Base-by-base conservation (phyloP, 148 eudicot genomes). In the Pharnaceum exiguum region DNA sequence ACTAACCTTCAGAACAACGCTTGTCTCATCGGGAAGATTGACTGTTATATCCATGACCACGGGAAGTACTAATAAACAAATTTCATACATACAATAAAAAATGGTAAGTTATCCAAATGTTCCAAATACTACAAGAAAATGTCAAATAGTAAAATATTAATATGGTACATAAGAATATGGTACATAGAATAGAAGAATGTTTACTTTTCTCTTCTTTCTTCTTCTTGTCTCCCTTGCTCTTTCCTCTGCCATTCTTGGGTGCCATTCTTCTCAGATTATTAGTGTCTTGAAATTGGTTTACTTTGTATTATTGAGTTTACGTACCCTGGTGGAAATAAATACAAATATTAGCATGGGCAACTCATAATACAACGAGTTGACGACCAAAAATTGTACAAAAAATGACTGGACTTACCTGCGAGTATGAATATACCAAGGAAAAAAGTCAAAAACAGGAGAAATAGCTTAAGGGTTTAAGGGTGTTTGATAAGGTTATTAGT, bases 201-300 rank as follows among this genome's bases (percentile, higher is more conserved):
- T 30, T 82, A 94, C 99, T 88, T 73, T 94, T 94, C 42, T 89
- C 99, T 71, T 94, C 99, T 42, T 89, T 94, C 89, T 89, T 94
- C 91, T 86, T 94, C 93, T 83, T 89, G 25, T 89, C 99, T 24
- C 89, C 96, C 60, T 86, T 93, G 22, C 74, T 60, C 79, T 86
- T 94, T 52, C 99, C 99, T 51, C 83, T 90, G 37, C 91, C 86
- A 72, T 70, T 82, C 75, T 94, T 90, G n/a, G 89, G 95, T 57
- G 99, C 99, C 99, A 94, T 93, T 70, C 48, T 46, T 55, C 16
- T 13, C 15, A 55, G 30, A 31, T 19, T 10, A 16, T 37, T 45
- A 2, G 11, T 54, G 10, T 16, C 7, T 15, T 11, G n/a, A n/a
- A 51, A 12, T 52, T 30, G 13, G 12, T 13, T 4, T 5, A 21